These are phyloP conservation scores for Pisolithus albus DNA, from an alignment of 768 basidiomycete species.

Conservation along the genomic window DNA sequence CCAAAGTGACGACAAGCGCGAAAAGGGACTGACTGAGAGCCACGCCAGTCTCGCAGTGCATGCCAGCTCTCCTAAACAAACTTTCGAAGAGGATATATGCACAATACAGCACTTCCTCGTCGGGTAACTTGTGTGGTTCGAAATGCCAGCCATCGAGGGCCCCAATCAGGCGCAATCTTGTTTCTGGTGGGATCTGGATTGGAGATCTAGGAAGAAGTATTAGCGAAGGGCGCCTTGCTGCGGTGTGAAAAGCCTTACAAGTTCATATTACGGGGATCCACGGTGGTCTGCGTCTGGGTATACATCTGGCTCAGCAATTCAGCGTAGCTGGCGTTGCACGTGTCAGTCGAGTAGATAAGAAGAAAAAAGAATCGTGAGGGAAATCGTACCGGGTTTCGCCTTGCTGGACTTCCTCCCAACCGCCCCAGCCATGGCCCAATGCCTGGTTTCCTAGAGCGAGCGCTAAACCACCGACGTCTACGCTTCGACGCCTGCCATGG, in stretches of 20 bases:
- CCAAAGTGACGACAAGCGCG: conserved; percentile 13
- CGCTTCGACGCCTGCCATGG: conserved; percentile 57
- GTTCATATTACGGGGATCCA: conserved; percentile 42
- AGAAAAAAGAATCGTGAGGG: conserved; percentile 2
- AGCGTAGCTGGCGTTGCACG: conserved; percentile 47
- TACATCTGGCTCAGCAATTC: conserved; percentile 84
- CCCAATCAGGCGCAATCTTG: conserved; percentile 57
- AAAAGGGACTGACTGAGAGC: conserved; percentile 46
- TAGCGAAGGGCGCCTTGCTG: background rate
- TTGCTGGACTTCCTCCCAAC: conserved; percentile 44
- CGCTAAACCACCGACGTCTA: conserved; percentile 84
- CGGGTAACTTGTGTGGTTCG: conserved; percentile 76
- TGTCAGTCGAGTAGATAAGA: conserved; percentile 7
- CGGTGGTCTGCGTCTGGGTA: conserved; percentile 66
- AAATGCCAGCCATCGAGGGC: conserved; percentile 81
- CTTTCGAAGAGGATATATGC: conserved; percentile 84
- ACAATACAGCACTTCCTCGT: conserved; percentile 77
- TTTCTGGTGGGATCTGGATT: conserved; percentile 39
- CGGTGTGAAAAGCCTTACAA: conserved; percentile 11
- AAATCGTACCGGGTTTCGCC: conserved; percentile 43
- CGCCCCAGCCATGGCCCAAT: conserved; percentile 67
- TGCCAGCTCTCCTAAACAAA: conserved; percentile 71
- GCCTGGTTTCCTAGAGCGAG: conserved; percentile 62
- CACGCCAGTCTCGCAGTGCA: conserved; percentile 51
- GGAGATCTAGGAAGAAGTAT: conserved; percentile 36